These are phyloP conservation scores for Periconia digitata DNA, from an alignment of 2,329 filamentous ascomycete genomes.

Conservation along the genomic window DNA sequence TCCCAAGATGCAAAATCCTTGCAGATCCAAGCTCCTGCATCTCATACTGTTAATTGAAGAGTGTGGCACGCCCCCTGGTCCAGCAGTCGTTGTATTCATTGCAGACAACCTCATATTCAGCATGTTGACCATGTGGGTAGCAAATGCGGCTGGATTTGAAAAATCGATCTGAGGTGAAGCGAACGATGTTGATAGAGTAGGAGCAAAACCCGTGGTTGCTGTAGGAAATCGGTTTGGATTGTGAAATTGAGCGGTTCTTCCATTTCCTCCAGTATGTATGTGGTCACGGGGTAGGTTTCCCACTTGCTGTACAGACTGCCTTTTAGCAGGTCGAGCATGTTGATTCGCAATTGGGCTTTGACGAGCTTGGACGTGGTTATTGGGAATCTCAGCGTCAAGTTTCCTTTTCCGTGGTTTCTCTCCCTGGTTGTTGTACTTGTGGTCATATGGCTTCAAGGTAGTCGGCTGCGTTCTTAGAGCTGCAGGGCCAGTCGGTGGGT, in stretches of 20 bases:
- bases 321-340: slow-evolving; percentile 13
- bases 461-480: background rate
- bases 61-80: background rate
- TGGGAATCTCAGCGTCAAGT: slow-evolving; percentile 57
- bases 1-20: slow-evolving; percentile 71
- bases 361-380: slow-evolving; percentile 29
- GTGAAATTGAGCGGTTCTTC: background rate
- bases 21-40: slow-evolving; percentile 71
- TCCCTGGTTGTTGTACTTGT: slow-evolving; percentile 10
- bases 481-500: background rate
- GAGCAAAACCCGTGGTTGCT: background rate
- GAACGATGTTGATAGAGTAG: slow-evolving; percentile 32
- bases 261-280: background rate
- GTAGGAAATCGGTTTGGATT: background rate
- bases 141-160: slow-evolving; percentile 62
- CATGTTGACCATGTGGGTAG: slow-evolving; percentile 62
- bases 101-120: slow-evolving; percentile 43
- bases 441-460: background rate
- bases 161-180: slow-evolving; percentile 59
- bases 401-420: slow-evolving; percentile 57
- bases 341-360: slow-evolving; percentile 47
- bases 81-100: background rate
- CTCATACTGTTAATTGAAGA: slow-evolving; percentile 43
- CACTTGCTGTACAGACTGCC: background rate
- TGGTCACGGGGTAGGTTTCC: background rate